Evolutionary conservation across 2,329 filamentous ascomycete species (phyloP), one percentile per base, ranked within the genome.

Genomic region (Cladorrhinum sp.): DNA sequence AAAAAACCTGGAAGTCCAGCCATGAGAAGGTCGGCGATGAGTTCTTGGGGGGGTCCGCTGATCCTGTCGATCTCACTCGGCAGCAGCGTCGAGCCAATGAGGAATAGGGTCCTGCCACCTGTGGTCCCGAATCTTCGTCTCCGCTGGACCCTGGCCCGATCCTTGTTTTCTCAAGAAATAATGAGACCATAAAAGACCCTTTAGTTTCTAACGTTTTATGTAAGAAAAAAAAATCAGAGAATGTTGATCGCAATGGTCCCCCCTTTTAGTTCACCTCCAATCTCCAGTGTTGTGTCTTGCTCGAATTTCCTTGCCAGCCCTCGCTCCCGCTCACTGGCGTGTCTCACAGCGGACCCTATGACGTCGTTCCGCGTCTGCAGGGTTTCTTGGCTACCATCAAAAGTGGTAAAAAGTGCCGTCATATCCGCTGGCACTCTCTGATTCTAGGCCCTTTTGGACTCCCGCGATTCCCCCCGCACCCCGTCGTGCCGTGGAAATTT

Each of bases 351-450:
- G 36, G 42, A 58, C 12, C 57, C 55, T 51, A 65, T 65, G 64
- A 65, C 64, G 64, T 65, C 48, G 56, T 48, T n/a, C 4, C 55
- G 61, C 62, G 60, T 49, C 14, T 49, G 57, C 39, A 30, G 63
- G 48, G 62, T 65, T 26, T 16, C 36, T 30, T 57, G 39, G 39
- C 33, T 48, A 9, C 42, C 54, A 39, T 49, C 54, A 24, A 51
- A 55, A 49, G 39, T 57, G 64, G n/a, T n/a, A n/a, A n/a, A n/a
- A n/a, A 55, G 39, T 57, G 64, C 64, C 64, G 64, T 64, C 64
- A 65, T 65, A 62, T 65, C 64, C 64, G 63, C 48, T 64, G 51
- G 53, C 39, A 16, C 52, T 57, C 30, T 55, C 57, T 50, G 60
- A 16, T 60, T 60, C 64, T 60, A 62, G 64, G 58, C 64, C 60